Conservation (phyloP, 2,329 filamentous ascomycete genomes). For the Eutypa lata region DNA sequence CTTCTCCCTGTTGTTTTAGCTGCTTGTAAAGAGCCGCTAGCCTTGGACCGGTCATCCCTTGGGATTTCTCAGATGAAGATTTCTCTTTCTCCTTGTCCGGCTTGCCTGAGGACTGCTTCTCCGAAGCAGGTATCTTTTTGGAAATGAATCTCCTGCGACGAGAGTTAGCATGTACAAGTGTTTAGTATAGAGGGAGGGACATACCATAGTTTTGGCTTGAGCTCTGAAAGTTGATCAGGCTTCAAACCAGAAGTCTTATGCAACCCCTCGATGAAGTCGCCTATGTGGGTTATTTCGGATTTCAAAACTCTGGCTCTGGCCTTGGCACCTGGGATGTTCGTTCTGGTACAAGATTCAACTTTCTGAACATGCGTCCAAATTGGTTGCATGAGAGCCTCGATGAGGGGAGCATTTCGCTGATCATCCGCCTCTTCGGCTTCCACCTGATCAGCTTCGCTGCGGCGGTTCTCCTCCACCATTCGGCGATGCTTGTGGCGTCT, state of each 20-base stretch:
- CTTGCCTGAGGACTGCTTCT: slow-evolving; percentile 24
- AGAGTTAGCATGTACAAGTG: slow-evolving; percentile 12
- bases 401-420: slow-evolving; percentile 29
- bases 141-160: slow-evolving; percentile 31
- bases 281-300: slow-evolving; percentile 31
- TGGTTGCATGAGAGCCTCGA: slow-evolving; percentile 30
- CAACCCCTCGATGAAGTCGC: slow-evolving; percentile 31
- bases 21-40: slow-evolving; percentile 29
- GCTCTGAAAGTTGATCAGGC: slow-evolving; percentile 26
- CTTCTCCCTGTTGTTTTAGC: slow-evolving; percentile 17
- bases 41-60: slow-evolving; percentile 30
- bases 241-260: slow-evolving; percentile 27
- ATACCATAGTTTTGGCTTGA: slow-evolving; percentile 34
- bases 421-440: slow-evolving; percentile 39
- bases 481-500: slow-evolving; percentile 50
- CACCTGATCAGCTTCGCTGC: slow-evolving; percentile 32
- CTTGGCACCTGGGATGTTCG: slow-evolving; percentile 31
- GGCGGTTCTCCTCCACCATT: slow-evolving; percentile 44
- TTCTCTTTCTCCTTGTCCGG: slow-evolving; percentile 22
- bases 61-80: slow-evolving; percentile 15
- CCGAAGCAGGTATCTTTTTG: slow-evolving; percentile 30
- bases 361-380: slow-evolving; percentile 29
- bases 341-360: slow-evolving; percentile 30
- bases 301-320: slow-evolving; percentile 31
- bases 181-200: slow-evolving; percentile 1